phyloP scores from a whole-genome alignment of 2,329 filamentous ascomycete genomes.

The Remersonia thermophila region DNA sequence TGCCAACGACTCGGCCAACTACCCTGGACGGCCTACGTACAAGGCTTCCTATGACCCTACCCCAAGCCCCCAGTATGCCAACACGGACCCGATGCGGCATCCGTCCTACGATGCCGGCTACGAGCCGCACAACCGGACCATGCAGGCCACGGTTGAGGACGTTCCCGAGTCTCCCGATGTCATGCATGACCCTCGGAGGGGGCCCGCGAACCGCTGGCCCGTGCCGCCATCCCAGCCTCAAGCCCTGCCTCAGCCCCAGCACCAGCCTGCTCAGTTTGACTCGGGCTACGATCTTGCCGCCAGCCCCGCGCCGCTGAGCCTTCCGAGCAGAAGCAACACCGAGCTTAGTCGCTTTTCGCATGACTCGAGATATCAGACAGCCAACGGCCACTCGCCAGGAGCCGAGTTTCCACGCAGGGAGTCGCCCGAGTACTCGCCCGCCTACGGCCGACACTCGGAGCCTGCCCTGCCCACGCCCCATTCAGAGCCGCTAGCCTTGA shows the following conservation, averaged over 20 bases:
- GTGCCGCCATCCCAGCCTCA: constrained; percentile 11
- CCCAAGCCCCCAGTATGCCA: constrained; percentile 20
- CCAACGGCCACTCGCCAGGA: constrained; percentile 20
- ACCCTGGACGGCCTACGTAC: constrained; percentile 43
- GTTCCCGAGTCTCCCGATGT: constrained; percentile 40
- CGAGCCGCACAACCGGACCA: constrained; percentile 34
- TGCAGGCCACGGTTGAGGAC: constrained; percentile 54
- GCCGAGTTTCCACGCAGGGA: constrained; percentile 9
- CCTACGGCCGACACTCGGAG: constrained; percentile 14
- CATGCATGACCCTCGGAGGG: constrained; percentile 12
- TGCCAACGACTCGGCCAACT: constrained; percentile 29
- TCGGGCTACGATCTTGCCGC: constrained; percentile 27
- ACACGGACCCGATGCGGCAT: constrained; percentile 31
- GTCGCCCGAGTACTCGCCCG: constrained; percentile 16
- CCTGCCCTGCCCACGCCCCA: constrained; percentile 18
- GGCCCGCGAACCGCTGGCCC: constrained; percentile 18
- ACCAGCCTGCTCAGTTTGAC: constrained; percentile 11
- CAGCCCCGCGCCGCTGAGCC: constrained; percentile 33
- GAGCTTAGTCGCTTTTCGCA: constrained; percentile 9
- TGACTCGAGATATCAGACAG: constrained; percentile 16
- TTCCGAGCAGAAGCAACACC: constrained; percentile 26
- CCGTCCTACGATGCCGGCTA: constrained; percentile 38
- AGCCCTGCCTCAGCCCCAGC: no score
- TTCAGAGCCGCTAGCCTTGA: constrained; percentile 21
- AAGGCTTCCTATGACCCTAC: constrained; percentile 35